Base-by-base conservation (phyloP, 352 stramenopile species). In the Hyaloperonospora brassicae region DNA sequence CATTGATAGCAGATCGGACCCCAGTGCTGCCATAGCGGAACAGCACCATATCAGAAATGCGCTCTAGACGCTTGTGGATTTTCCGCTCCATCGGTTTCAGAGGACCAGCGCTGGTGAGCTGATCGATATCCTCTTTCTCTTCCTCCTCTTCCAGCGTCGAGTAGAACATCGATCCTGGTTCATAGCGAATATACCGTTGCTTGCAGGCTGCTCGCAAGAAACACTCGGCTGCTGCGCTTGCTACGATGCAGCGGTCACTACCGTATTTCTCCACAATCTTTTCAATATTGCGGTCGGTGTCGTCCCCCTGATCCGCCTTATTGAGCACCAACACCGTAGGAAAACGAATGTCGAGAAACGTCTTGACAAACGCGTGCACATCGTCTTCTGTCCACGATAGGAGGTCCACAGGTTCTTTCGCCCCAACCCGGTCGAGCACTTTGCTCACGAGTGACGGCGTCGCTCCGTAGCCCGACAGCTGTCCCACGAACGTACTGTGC, bases 21-120 rank as follows among this genome's bases (percentile, higher is more conserved):
- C 84, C 86, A 7, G 86, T 84, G 51, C 81, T 90, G 23, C 84
- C 82, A 52, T 88, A 93, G n/a, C 86, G 80, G 55, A 94, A 95
- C 17, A 95, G 65, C 51, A 95, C 86, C 82, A 95, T 93, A 55
- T 95, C 86, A 0, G 81, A 89, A 52, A 95, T 92, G 50, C 85
- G 81, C 44, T 93, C 83, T 11, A 95, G 63, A 7, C 86, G 80
- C 59, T 80, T 87, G 35, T 61, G 45, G 39, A 94, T 86, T 52
- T 93, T 94, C 39, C 83, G 84, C 25, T 93, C 74, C 7, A 86
- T 62, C 5, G 75, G 70, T 52, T 88, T 84, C 34, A 95, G 65
- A 13, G 70, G 66, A 5, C 63, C 60, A 23, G 68, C 35, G 1
- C 48, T 45, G 40, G 66, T 70, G 17, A 17, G 17, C 14, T 65